Conservation (phyloP, 1,139 yeast genomes). For the Taphrina communis region DNA sequence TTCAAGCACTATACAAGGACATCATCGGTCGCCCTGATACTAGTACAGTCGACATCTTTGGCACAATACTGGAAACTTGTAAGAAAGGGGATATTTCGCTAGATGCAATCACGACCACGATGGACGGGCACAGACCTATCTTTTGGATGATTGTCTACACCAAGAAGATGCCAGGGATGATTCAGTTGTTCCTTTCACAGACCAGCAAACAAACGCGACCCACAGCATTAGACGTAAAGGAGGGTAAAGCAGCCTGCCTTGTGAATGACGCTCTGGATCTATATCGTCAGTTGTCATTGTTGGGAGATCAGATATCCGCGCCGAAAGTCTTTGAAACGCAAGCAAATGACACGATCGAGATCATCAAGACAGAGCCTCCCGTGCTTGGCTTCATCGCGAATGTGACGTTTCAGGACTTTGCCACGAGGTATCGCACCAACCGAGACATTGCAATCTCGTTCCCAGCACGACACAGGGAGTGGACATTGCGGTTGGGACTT, state of each 20-base stretch:
- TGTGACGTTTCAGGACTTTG: slow-evolving; percentile 16
- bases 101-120: neutral
- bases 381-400: slow-evolving; percentile 30
- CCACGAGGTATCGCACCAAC: slow-evolving; percentile 16
- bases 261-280: slow-evolving; percentile 18
- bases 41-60: slow-evolving; percentile 14
- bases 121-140: slow-evolving; percentile 24
- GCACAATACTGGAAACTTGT: slow-evolving; percentile 26
- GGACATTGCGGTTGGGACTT: slow-evolving; percentile 18
- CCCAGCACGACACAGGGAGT: slow-evolving; percentile 31
- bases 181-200: slow-evolving; percentile 18
- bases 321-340: neutral
- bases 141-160: slow-evolving; percentile 32
- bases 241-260: slow-evolving; percentile 22
- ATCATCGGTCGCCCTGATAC: slow-evolving; percentile 10
- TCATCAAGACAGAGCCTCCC: slow-evolving; percentile 26
- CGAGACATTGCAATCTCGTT: slow-evolving; percentile 8
- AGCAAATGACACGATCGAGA: slow-evolving; percentile 3
- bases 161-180: slow-evolving; percentile 24
- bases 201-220: neutral
- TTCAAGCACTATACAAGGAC: slow-evolving; percentile 15
- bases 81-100: neutral
- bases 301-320: neutral
- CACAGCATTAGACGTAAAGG: slow-evolving; percentile 2
- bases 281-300: neutral